A percentile compares a stretch with the other conserved stretches of the same genome.
Conservation (phyloP, 768 basidiomycete species). For the Suillus occidentalis region DNA sequence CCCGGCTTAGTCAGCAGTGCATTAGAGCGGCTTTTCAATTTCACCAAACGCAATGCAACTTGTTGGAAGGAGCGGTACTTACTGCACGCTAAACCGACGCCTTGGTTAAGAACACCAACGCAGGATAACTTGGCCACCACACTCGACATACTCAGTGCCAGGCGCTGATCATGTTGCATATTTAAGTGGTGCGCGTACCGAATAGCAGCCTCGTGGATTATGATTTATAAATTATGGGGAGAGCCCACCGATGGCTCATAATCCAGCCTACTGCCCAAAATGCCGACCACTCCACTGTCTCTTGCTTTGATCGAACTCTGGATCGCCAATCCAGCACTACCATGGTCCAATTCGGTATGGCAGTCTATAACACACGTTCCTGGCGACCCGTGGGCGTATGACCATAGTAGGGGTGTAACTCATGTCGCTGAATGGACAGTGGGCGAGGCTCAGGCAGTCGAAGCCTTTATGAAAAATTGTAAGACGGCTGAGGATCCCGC, state of each 20-base stretch:
- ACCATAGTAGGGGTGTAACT: background rate
- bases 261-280: background rate
- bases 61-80: background rate
- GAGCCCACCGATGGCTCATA: background rate
- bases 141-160: background rate
- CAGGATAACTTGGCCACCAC: background rate
- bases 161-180: background rate
- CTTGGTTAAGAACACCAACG: background rate
- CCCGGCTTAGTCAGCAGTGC: constrained; percentile 31
- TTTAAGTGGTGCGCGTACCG: background rate
- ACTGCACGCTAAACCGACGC: background rate
- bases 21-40: background rate
- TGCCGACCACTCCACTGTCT: background rate
- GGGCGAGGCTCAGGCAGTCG: background rate
- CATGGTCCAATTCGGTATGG: background rate
- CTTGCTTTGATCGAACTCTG: background rate
- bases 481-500: background rate
- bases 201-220: background rate
- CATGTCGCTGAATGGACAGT: background rate
- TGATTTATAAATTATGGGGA: background rate
- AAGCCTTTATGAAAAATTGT: background rate
- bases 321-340: background rate
- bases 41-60: too few relatives aligned
- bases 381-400: background rate
- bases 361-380: background rate